phyloP scores from a whole-genome alignment of 2,329 filamentous ascomycete species.

The Trichoderma lentiforme region DNA sequence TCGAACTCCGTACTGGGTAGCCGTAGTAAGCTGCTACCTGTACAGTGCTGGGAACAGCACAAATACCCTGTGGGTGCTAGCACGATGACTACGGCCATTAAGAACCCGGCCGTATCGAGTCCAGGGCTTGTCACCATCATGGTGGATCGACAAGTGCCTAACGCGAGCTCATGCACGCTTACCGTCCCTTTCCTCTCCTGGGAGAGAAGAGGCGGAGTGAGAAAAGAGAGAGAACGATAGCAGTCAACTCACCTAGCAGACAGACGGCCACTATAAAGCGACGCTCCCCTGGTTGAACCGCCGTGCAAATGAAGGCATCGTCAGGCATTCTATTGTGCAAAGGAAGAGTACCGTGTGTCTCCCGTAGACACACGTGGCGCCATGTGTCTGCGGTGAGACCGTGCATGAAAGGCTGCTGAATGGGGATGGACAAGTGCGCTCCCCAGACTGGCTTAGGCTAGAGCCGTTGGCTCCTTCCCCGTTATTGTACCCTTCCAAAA shows the following conservation, averaged over 20 bases:
- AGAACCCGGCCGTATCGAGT: background rate
- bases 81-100: background rate
- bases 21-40: background rate
- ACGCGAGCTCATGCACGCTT: background rate
- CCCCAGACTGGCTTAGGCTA: conserved; percentile 14
- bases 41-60: background rate
- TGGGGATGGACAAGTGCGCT: conserved; percentile 14
- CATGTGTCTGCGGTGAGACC: conserved; percentile 15
- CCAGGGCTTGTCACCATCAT: background rate
- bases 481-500: conserved; percentile 13
- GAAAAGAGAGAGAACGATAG: background rate
- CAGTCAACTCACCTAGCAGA: background rate
- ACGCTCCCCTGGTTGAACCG: background rate
- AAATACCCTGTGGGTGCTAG: background rate
- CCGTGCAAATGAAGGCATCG: background rate
- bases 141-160: background rate
- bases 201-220: background rate
- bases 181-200: background rate
- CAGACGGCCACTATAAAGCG: background rate
- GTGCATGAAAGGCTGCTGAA: conserved; percentile 16
- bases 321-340: background rate
- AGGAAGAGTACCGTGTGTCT: background rate
- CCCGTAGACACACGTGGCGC: background rate
- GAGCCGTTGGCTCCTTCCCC: conserved; percentile 15
- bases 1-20: background rate